A percentile compares a stretch with the other conserved stretches of the same genome.
Conservation (phyloP, 1,284 basidiomycete genomes). For the Somion occarium region DNA sequence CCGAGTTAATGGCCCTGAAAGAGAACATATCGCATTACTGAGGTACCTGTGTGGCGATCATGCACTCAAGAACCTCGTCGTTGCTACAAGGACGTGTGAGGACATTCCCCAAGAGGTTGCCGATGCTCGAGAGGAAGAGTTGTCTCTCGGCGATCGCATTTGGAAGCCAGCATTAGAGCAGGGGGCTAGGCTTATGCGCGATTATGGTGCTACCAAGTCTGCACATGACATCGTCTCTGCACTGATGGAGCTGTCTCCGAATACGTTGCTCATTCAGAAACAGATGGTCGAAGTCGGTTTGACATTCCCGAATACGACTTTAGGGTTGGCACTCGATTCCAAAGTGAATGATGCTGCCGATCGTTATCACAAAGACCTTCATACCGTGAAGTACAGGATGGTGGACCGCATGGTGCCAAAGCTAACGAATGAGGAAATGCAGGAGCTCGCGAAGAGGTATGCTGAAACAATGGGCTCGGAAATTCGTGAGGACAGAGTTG, state of each 20-base stretch:
- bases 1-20: constrained; percentile 42
- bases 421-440: too few species aligned
- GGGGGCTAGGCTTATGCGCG: constrained; percentile 4
- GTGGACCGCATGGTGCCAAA: too few species aligned
- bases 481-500: too few species aligned
- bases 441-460: too few species aligned
- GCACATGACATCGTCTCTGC: constrained; percentile 2
- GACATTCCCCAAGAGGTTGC: constrained; percentile 23
- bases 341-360: too few species aligned
- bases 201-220: background rate
- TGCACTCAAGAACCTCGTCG: constrained; percentile 40
- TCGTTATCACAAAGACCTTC: too few species aligned
- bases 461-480: too few species aligned
- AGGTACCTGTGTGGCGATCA: constrained; percentile 42
- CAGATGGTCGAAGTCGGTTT: constrained; percentile 10
- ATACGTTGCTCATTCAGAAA: constrained; percentile 12
- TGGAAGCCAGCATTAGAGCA: constrained; percentile 2
- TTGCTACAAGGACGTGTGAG: constrained; percentile 51
- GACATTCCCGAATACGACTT: constrained; percentile 1
- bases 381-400: too few species aligned
- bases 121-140: constrained; percentile 3
- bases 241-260: background rate
- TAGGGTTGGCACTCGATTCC: background rate
- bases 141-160: background rate
- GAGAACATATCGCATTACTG: constrained; percentile 44